Evolutionary conservation across 768 basidiomycete species (phyloP).

Genomic region (Boletales sp.): DNA sequence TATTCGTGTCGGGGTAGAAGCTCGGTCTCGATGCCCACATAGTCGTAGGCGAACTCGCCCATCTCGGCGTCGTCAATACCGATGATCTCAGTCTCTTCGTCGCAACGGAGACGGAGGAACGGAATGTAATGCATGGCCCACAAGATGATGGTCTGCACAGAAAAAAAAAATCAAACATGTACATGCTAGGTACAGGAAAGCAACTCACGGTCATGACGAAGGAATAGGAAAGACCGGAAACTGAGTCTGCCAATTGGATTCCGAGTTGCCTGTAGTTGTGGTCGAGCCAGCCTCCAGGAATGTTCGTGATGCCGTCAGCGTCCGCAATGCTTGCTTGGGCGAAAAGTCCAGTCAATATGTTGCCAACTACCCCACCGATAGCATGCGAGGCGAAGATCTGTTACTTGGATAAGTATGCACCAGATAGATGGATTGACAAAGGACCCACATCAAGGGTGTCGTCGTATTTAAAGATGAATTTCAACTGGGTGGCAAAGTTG

Average conservation of each 20-base stretch:
- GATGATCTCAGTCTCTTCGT: slow-evolving; percentile 66
- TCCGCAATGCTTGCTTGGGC: slow-evolving; percentile 76
- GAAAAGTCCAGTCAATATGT: slow-evolving; percentile 84
- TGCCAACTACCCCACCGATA: slow-evolving; percentile 76
- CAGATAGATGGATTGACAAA: background rate
- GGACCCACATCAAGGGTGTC: slow-evolving; percentile 72
- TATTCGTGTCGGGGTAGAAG: slow-evolving; percentile 33
- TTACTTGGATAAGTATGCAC: background rate
- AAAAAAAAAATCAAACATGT: background rate
- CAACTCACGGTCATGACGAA: slow-evolving; percentile 70
- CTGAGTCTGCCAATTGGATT: slow-evolving; percentile 77
- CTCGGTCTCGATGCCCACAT: slow-evolving; percentile 68
- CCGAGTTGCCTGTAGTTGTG: slow-evolving; percentile 80
- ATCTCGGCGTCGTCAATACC: slow-evolving; percentile 90
- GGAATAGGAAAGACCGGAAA: slow-evolving; percentile 62
- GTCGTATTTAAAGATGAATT: slow-evolving; percentile 73
- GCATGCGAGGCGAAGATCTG: slow-evolving; percentile 88
- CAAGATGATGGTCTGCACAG: slow-evolving; percentile 64
- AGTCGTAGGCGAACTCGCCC: slow-evolving; percentile 89
- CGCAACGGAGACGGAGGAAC: slow-evolving; percentile 66
- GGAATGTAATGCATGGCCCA: slow-evolving; percentile 90
- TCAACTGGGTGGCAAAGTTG: slow-evolving; percentile 96
- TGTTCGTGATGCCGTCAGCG: slow-evolving; percentile 67
- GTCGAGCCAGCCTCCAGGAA: slow-evolving; percentile 86
- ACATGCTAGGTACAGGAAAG: background rate